Conservation (phyloP, 345 rosid species). For the Salix viminalis region DNA sequence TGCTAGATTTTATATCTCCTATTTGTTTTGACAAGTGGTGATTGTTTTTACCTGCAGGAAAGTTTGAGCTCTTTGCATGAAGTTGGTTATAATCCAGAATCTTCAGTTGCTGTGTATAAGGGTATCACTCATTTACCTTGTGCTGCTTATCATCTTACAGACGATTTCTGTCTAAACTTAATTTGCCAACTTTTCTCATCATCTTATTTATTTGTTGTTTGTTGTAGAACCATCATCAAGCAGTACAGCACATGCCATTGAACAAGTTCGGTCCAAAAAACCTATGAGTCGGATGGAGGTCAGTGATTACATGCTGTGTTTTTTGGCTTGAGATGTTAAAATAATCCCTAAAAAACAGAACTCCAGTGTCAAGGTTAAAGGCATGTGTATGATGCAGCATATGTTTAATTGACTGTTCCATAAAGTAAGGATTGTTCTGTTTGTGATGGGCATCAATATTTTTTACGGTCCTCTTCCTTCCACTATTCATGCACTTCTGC, state of each 20-base stretch:
- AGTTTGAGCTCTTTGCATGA: constrained; percentile 54
- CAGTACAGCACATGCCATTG: constrained; percentile 48
- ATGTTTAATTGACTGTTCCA: neutral
- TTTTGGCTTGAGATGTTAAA: neutral
- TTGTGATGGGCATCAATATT: neutral
- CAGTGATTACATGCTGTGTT: constrained; percentile 20
- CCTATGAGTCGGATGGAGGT: constrained; percentile 92
- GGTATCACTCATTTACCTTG: constrained; percentile 33
- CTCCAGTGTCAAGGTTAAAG: neutral
- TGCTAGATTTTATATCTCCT: constrained; percentile 12
- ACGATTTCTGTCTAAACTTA: constrained; percentile 7
- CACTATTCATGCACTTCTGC: neutral
- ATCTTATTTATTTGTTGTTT: constrained; percentile 10
- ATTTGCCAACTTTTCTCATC: constrained; percentile 4
- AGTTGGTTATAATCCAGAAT: constrained; percentile 40
- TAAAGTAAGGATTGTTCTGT: neutral
- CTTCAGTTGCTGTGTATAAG: constrained; percentile 38
- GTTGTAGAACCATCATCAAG: constrained; percentile 45
- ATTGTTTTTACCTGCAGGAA: constrained; percentile 48
- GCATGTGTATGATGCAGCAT: neutral
- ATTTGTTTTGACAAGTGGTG: constrained; percentile 21
- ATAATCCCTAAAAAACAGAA: neutral
- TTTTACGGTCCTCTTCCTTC: neutral
- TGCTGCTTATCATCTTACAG: constrained; percentile 1
- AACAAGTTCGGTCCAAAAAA: constrained; percentile 69